Evolutionary conservation across 140 eudicot species (phyloP).

Genomic region (Ambrosia hybrid): DNA sequence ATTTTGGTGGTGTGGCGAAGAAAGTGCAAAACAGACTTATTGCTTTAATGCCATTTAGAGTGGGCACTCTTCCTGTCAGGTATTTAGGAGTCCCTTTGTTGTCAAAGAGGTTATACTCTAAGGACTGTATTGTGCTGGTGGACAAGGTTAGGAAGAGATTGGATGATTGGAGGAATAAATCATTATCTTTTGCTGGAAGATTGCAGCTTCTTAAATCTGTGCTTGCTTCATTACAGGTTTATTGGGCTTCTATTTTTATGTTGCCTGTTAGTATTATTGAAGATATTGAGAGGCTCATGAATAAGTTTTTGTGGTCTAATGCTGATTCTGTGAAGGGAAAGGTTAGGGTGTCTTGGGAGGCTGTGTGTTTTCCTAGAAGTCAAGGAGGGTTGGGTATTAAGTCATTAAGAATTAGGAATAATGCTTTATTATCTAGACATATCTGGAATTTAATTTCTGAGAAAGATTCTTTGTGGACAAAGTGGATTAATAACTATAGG

Average conservation of each 20-base stretch:
- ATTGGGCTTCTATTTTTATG: not conserved
- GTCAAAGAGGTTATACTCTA: not conserved
- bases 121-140: not conserved
- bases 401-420: too few species aligned
- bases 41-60: not conserved
- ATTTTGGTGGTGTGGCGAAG: not conserved
- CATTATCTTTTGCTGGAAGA: not conserved
- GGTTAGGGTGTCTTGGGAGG: too few species aligned
- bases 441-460: too few species aligned
- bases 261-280: too few species aligned
- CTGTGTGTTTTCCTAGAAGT: too few species aligned
- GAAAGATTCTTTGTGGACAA: too few species aligned
- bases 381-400: too few species aligned
- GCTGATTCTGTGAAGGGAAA: too few species aligned
- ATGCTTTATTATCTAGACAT: too few species aligned
- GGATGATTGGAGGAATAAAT: not conserved
- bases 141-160: not conserved
- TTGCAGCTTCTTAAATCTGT: not conserved
- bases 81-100: not conserved
- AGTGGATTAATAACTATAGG: too few species aligned
- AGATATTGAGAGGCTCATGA: too few species aligned
- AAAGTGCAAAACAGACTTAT: not conserved
- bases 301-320: too few species aligned
- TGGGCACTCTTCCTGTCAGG: not conserved
- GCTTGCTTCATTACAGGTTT: not conserved